Conservation (phyloP, 257 asterid species). For the Nicotiana paniculata region DNA sequence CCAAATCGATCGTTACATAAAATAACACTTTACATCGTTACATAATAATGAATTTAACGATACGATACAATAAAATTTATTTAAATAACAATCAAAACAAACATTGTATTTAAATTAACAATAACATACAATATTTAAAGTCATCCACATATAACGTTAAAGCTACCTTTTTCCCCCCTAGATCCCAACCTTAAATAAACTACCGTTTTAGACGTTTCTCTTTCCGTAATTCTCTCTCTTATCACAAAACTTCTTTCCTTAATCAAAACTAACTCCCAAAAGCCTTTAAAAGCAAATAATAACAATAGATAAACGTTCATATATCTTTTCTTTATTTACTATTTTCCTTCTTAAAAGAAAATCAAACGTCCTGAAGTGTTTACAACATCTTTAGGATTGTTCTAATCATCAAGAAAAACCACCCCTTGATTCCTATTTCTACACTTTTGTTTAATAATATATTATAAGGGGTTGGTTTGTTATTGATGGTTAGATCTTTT, state of each 20-base stretch:
- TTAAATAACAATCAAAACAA: no score
- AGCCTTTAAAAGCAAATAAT: neutral
- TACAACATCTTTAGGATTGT: conserved; percentile 4
- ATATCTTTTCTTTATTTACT: neutral
- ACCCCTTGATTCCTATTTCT: neutral
- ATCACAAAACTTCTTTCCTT: neutral
- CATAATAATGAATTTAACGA: no score
- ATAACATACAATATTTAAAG: no score
- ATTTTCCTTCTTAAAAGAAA: neutral
- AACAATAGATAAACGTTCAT: neutral
- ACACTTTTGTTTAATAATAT: neutral
- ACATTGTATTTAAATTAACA: no score
- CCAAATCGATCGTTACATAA: no score
- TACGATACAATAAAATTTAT: no score
- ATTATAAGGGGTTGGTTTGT: conserved; percentile 4
- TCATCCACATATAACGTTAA: neutral
- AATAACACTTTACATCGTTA: no score
- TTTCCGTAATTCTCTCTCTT: neutral
- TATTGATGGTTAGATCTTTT: neutral
- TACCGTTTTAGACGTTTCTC: neutral
- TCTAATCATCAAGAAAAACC: neutral
- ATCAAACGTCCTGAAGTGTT: neutral
- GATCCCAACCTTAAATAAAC: neutral
- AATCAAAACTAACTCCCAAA: neutral
- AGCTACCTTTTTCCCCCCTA: neutral